Percentiles rank a stretch among this genome's conserved stretches.
Evolutionary conservation across 257 asterid genomes (phyloP).

Genomic region (Ilex aquifolium): DNA sequence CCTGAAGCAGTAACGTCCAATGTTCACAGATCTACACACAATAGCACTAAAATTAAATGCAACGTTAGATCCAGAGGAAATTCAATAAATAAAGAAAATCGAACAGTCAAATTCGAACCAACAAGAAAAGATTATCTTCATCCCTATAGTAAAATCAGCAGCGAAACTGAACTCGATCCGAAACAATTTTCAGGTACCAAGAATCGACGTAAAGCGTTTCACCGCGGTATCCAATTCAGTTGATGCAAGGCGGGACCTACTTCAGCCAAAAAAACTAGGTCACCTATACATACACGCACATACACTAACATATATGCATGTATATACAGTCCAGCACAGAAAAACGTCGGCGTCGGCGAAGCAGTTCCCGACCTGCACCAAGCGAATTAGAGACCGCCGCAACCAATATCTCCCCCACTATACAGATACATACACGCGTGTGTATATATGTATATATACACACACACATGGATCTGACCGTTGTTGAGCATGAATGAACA

Average conservation of each 20-base stretch:
- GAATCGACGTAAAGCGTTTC: conserved; percentile 6
- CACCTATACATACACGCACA: conserved; percentile 3
- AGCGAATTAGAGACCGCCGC: conserved; percentile 51
- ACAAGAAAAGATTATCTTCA: too few species aligned
- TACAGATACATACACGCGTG: conserved; percentile 3
- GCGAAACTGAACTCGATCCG: too few species aligned
- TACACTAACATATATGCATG: conserved; percentile 3
- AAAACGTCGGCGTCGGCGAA: conserved; percentile 18
- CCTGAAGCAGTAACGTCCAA: too few species aligned
- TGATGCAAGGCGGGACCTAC: conserved; percentile 81
- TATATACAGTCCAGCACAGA: not conserved
- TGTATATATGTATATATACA: not conserved
- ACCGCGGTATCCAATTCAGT: conserved; percentile 72
- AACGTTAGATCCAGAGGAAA: too few species aligned
- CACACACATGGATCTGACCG: too few species aligned
- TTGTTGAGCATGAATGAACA: not conserved
- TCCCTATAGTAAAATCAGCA: too few species aligned
- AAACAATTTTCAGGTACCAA: too few species aligned
- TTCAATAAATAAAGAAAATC: too few species aligned
- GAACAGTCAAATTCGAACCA: too few species aligned
- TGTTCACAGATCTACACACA: too few species aligned
- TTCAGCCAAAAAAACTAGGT: conserved; percentile 17
- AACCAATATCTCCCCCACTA: conserved; percentile 13
- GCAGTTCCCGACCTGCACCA: conserved; percentile 52
- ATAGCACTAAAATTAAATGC: too few species aligned